Evolutionary conservation across 176 grass and related monocot species (phyloP).

Genomic region (Musa schizocarpa): DNA sequence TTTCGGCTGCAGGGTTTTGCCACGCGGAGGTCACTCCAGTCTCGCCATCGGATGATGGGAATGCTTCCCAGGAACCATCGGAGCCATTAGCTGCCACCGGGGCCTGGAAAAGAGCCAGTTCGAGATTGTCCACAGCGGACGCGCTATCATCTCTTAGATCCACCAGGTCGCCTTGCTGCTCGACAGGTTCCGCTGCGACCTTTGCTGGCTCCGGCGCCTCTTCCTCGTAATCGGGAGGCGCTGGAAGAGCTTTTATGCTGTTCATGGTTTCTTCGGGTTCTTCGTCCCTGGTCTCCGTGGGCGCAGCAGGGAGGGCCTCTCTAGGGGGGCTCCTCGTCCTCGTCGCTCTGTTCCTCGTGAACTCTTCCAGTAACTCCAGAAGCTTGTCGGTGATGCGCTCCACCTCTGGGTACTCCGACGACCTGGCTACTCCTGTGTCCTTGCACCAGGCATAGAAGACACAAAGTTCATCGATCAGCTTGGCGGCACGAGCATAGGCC

Average conservation of each 20-base stretch:
- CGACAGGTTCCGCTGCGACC: background rate
- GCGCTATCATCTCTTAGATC: background rate
- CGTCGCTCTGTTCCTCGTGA: background rate
- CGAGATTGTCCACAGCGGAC: background rate
- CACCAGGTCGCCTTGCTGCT: background rate
- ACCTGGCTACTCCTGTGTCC: background rate
- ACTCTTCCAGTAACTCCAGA: background rate
- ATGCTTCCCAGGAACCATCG: background rate
- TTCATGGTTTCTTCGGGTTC: background rate
- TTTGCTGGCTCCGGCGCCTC: background rate
- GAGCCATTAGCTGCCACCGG: background rate
- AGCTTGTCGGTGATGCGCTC: background rate
- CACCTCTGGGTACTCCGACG: background rate
- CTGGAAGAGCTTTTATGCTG: conserved; percentile 1
- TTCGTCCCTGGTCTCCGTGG: background rate
- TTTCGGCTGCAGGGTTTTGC: background rate
- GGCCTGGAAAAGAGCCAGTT: background rate
- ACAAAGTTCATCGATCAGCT: background rate
- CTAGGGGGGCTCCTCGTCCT: background rate
- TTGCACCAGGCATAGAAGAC: background rate
- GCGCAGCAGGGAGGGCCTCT: background rate
- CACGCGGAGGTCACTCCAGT: background rate
- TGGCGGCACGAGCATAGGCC: background rate
- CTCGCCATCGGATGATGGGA: background rate
- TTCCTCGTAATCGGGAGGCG: background rate